Evolutionary conservation across 2,329 filamentous ascomycete species (phyloP).

Genomic region (Colletotrichum karsti): DNA sequence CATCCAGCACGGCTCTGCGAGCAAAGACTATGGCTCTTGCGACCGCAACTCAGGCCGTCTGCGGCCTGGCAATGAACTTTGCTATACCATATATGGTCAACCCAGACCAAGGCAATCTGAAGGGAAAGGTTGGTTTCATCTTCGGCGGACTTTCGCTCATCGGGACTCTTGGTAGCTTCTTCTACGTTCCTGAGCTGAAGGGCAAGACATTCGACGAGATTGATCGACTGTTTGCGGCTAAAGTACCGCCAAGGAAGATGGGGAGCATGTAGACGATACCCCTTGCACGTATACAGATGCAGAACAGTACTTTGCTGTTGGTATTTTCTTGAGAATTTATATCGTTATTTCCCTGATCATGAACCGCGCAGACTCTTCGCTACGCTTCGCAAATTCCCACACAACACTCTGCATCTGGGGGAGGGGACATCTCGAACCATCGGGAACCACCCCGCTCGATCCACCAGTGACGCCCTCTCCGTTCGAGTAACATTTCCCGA

Average conservation of each 20-base stretch:
- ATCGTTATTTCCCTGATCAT: too few species aligned
- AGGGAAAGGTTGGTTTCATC: constrained; percentile 40
- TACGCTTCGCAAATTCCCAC: too few species aligned
- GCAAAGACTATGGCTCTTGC: constrained; percentile 54
- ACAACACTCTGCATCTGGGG: background rate
- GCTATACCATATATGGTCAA: constrained; percentile 38
- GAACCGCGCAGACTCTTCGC: too few species aligned
- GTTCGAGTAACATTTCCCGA: background rate
- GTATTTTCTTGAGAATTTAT: too few species aligned
- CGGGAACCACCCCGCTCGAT: background rate
- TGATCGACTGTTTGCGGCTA: constrained; percentile 38
- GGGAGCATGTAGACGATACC: background rate
- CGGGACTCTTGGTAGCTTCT: constrained; percentile 32
- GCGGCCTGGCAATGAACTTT: constrained; percentile 41
- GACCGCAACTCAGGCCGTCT: constrained; percentile 48
- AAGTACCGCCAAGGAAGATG: constrained; percentile 11
- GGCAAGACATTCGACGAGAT: constrained; percentile 34
- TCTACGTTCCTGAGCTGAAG: constrained; percentile 34
- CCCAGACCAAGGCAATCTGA: constrained; percentile 38
- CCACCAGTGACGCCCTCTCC: background rate
- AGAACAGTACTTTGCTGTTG: too few species aligned
- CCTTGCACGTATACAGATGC: too few species aligned
- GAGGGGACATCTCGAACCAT: background rate
- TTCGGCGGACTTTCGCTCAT: constrained; percentile 28
- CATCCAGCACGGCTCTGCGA: constrained; percentile 52